These are phyloP conservation scores for Noccaea caerulescens DNA, from an alignment of 345 rosid genomes.

Conservation along the genomic window DNA sequence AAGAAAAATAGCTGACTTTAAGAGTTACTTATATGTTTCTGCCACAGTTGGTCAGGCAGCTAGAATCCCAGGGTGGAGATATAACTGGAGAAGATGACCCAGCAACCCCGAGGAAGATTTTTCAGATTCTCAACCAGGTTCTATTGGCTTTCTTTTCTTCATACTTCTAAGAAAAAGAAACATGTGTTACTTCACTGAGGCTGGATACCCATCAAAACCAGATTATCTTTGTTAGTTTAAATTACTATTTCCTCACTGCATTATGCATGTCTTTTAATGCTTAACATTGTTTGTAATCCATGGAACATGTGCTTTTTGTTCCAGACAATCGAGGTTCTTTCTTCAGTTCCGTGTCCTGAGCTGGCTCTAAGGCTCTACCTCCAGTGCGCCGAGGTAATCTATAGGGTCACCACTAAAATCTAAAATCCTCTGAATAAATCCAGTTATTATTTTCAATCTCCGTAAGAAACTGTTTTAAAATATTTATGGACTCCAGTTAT, in stretches of 20 bases:
- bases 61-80: slow-evolving; percentile 72
- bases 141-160: neutral
- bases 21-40: slow-evolving; percentile 30
- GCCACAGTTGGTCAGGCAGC: slow-evolving; percentile 72
- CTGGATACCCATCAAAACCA: neutral
- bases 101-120: slow-evolving; percentile 68
- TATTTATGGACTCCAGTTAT: no score
- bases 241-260: neutral
- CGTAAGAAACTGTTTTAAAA: no score
- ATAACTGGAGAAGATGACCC: slow-evolving; percentile 64
- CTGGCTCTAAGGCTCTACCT: slow-evolving; percentile 78
- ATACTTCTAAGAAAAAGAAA: slow-evolving; percentile 11
- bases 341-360: slow-evolving; percentile 76
- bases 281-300: neutral
- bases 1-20: slow-evolving; percentile 15
- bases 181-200: slow-evolving; percentile 18
- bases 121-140: slow-evolving; percentile 85
- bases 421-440: no score
- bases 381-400: slow-evolving; percentile 86
- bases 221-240: neutral
- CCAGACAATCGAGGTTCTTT: slow-evolving; percentile 76
- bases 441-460: no score
- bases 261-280: neutral
- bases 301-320: slow-evolving; percentile 26
- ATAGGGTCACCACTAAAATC: neutral